Conservation (phyloP, 352 stramenopile genomes). For the Phytophthora crassamura region DNA sequence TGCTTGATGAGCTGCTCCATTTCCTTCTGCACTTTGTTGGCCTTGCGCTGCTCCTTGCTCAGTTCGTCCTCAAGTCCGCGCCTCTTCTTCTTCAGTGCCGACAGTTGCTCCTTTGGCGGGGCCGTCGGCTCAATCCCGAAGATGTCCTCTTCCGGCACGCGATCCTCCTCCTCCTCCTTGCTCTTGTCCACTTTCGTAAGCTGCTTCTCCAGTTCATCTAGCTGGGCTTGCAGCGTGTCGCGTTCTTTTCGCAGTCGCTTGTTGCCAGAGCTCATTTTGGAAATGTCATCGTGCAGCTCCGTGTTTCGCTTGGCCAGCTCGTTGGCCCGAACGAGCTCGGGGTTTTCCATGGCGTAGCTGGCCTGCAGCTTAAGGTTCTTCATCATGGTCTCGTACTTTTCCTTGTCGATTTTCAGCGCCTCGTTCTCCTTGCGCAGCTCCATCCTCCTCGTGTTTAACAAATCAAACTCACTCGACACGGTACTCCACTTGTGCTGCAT, state of each 20-base stretch:
- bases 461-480: slow-evolving; percentile 74
- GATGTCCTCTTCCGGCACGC: slow-evolving; percentile 76
- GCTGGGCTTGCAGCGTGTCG: slow-evolving; percentile 61
- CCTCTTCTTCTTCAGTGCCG: slow-evolving; percentile 69
- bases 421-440: slow-evolving; percentile 84
- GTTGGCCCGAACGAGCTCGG: slow-evolving; percentile 81
- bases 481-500: slow-evolving; percentile 77
- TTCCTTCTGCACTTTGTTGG: slow-evolving; percentile 77
- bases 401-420: slow-evolving; percentile 69
- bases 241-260: slow-evolving; percentile 86
- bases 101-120: slow-evolving; percentile 61
- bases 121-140: slow-evolving; percentile 76
- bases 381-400: slow-evolving; percentile 80
- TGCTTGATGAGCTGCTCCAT: slow-evolving; percentile 88
- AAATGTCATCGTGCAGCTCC: slow-evolving; percentile 84
- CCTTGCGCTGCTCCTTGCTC: slow-evolving; percentile 81
- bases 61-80: slow-evolving; percentile 83
- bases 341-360: slow-evolving; percentile 73
- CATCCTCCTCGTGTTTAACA: slow-evolving; percentile 62
- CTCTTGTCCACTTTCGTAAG: slow-evolving; percentile 67
- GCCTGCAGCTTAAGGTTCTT: slow-evolving; percentile 85
- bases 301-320: slow-evolving; percentile 77
- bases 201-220: slow-evolving; percentile 78
- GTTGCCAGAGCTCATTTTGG: slow-evolving; percentile 84
- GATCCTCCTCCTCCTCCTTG: slow-evolving; percentile 59